A percentile compares a stretch with the other conserved stretches of the same genome.
Conservation (phyloP, 2,329 filamentous ascomycete genomes). For the Neoascochyta sp. region DNA sequence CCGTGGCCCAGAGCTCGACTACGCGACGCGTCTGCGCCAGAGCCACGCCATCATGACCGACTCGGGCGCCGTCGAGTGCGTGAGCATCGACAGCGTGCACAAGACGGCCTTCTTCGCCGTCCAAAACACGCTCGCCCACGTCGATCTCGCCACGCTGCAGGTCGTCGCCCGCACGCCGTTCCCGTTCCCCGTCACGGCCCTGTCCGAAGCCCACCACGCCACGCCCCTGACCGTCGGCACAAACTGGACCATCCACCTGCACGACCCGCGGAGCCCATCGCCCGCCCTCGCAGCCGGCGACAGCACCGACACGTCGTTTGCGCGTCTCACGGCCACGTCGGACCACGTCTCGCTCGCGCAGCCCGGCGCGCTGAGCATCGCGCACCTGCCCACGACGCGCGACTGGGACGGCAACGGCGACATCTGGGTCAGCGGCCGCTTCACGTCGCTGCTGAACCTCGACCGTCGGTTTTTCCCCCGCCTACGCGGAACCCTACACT, state of each 20-base stretch:
- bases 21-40: conserved; percentile 43
- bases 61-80: conserved; percentile 71
- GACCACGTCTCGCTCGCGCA: conserved; percentile 72
- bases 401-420: conserved; percentile 63
- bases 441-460: conserved; percentile 84
- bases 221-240: conserved; percentile 82
- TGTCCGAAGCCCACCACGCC: conserved; percentile 65
- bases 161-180: conserved; percentile 68
- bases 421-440: conserved; percentile 85
- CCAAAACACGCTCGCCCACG: conserved; percentile 70
- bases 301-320: conserved; percentile 21
- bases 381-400: conserved; percentile 65
- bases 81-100: conserved; percentile 68
- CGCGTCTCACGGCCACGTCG: conserved; percentile 48
- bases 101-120: conserved; percentile 76
- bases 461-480: conserved; percentile 81
- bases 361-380: conserved; percentile 75
- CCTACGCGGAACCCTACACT: conserved; percentile 74
- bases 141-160: conserved; percentile 72
- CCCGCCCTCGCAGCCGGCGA: conserved; percentile 23
- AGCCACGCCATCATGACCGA: conserved; percentile 62
- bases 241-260: conserved; percentile 73
- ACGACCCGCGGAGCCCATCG: conserved; percentile 62
- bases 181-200: conserved; percentile 76
- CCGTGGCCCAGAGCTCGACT: conserved; percentile 43